phyloP scores from a whole-genome alignment of 1,284 basidiomycete genomes.

The Butyriboletus appendiculatus region DNA sequence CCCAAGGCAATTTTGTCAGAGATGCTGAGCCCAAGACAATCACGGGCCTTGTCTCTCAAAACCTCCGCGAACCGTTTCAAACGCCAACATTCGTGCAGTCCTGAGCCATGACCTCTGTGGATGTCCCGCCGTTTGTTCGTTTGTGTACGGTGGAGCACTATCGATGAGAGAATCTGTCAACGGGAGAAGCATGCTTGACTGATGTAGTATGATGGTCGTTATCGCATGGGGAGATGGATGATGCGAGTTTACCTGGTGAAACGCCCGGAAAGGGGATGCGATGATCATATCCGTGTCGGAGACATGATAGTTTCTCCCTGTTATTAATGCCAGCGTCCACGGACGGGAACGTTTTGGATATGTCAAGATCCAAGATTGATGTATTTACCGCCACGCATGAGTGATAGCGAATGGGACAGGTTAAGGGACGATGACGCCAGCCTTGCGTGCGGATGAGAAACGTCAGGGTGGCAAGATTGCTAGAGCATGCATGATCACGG shows the following conservation, averaged over 20 bases:
- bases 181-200: background rate
- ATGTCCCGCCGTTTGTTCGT: too few relatives aligned
- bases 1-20: background rate
- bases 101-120: background rate
- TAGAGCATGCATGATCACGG: slow-evolving; percentile 6
- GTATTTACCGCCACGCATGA: background rate
- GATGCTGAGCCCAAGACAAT: background rate
- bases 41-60: background rate
- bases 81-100: background rate
- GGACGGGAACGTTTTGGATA: background rate
- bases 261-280: slow-evolving; percentile 4
- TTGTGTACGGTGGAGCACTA: background rate
- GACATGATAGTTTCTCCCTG: slow-evolving; percentile 3
- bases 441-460: background rate
- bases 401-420: background rate
- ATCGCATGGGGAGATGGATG: background rate
- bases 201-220: slow-evolving; percentile 9
- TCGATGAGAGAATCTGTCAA: slow-evolving; percentile 6
- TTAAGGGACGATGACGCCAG: background rate
- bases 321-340: background rate
- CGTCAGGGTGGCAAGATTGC: slow-evolving; percentile 7
- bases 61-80: background rate
- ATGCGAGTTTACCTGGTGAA: background rate
- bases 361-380: slow-evolving; percentile 7
- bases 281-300: background rate